A percentile compares a stretch with the other conserved stretches of the same genome.
Conservation (phyloP, 2,329 filamentous ascomycete genomes). For the Helminthosporium solani region DNA sequence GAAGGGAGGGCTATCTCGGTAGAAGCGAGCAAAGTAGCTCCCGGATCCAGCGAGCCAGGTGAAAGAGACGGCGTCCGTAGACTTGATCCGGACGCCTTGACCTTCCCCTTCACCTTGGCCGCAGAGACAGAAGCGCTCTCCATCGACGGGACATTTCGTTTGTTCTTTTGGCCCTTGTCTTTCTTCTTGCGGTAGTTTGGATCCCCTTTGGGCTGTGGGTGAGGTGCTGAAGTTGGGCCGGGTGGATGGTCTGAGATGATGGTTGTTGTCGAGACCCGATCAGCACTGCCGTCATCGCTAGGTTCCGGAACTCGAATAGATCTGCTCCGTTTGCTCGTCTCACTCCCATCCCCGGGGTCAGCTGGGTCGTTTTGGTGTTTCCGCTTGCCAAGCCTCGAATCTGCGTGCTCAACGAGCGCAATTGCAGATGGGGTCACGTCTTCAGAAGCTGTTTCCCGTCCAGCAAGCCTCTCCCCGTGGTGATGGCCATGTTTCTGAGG, state of each 20-base stretch:
- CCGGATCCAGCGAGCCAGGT: conserved; percentile 17
- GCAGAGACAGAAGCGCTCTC: neutral
- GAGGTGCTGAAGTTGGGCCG: conserved; percentile 6
- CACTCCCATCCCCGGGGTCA: conserved; percentile 20
- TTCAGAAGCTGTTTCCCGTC: conserved; percentile 8
- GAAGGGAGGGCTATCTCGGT: conserved; percentile 26
- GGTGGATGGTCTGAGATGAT: conserved; percentile 10
- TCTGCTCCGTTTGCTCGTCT: conserved; percentile 31
- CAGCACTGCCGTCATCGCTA: conserved; percentile 5
- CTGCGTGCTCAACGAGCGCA: conserved; percentile 17
- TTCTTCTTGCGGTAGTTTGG: conserved; percentile 42
- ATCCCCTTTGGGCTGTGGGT: conserved; percentile 29
- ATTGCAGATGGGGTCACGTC: conserved; percentile 6
- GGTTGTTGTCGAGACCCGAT: neutral
- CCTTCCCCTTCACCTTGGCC: neutral
- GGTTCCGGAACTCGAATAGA: conserved; percentile 8
- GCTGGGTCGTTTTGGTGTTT: conserved; percentile 33
- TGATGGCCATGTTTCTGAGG: conserved; percentile 13
- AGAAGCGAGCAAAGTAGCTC: conserved; percentile 31
- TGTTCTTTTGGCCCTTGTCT: conserved; percentile 10
- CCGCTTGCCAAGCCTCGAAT: conserved; percentile 40
- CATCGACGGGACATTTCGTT: conserved; percentile 19
- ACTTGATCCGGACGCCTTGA: neutral
- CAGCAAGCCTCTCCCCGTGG: neutral
- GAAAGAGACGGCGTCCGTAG: conserved; percentile 20